phyloP scores from a whole-genome alignment of 2,329 filamentous ascomycete genomes.

The Lizonia empirigonia region DNA sequence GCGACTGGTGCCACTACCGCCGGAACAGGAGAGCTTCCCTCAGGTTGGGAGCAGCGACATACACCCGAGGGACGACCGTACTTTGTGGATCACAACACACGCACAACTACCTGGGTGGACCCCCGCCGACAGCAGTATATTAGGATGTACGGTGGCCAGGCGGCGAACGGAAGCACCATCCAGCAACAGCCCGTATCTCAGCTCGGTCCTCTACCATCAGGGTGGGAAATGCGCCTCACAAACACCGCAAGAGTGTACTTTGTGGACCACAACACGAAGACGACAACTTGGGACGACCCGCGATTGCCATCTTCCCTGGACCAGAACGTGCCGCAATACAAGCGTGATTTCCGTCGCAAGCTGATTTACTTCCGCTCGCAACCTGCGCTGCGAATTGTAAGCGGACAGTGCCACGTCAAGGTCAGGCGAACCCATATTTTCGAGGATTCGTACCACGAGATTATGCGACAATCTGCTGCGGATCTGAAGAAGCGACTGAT shows the following conservation, averaged over 20 bases:
- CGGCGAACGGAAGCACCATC: constrained; percentile 75
- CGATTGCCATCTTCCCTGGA: constrained; percentile 93
- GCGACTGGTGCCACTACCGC: constrained; percentile 93
- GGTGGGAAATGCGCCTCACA: constrained; percentile 99
- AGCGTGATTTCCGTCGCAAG: constrained; percentile 97
- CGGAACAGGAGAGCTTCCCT: constrained; percentile 90
- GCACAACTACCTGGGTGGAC: constrained; percentile 98
- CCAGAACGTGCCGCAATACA: constrained; percentile 98
- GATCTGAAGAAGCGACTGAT: constrained; percentile 98
- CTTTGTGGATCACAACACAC: constrained; percentile 98
- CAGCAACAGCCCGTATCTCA: constrained; percentile 98
- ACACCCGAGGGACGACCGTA: constrained; percentile 95
- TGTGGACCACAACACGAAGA: constrained; percentile 99
- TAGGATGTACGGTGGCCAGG: constrained; percentile 93
- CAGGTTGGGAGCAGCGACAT: constrained; percentile 94
- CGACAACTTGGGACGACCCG: constrained; percentile 98
- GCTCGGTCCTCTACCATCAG: constrained; percentile 90
- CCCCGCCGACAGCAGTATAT: constrained; percentile 97
- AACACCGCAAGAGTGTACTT: constrained; percentile 99
- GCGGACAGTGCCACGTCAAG: constrained; percentile 97
- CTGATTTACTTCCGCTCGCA: constrained; percentile 99
- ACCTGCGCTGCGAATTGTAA: constrained; percentile 91
- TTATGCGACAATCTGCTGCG: constrained; percentile 92
- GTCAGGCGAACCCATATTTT: constrained; percentile 96
- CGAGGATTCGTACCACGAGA: constrained; percentile 97